A percentile compares a stretch with the other conserved stretches of the same genome.
phyloP scores from a whole-genome alignment of 2,329 filamentous ascomycete genomes.

The Epichloe baconii region DNA sequence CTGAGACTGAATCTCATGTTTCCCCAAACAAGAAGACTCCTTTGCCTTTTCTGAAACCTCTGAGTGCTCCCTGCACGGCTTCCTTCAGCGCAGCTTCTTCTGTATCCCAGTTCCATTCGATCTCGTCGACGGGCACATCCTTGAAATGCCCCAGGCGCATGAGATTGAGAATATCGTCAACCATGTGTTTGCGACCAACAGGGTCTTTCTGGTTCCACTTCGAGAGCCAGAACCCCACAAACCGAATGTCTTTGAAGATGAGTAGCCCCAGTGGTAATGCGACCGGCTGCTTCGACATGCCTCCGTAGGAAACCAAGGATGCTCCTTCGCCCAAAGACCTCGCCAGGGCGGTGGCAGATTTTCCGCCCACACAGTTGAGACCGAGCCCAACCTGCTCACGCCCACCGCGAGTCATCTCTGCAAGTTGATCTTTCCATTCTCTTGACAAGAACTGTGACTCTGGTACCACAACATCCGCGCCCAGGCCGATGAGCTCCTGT shows the following conservation, averaged over 20 bases:
- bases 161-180: conserved; percentile 72
- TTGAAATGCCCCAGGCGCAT: conserved; percentile 65
- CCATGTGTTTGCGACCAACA: conserved; percentile 60
- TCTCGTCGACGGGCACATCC: conserved; percentile 70
- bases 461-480: conserved; percentile 43
- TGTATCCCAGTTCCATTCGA: conserved; percentile 75
- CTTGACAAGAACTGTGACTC: conserved; percentile 40
- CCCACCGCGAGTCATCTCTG: conserved; percentile 56
- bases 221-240: conserved; percentile 91
- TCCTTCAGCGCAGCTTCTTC: conserved; percentile 53
- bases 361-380: conserved; percentile 89
- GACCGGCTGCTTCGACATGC: conserved; percentile 83
- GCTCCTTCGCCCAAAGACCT: conserved; percentile 56
- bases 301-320: conserved; percentile 85
- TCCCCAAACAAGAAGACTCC: conserved; percentile 72
- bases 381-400: conserved; percentile 63
- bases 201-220: conserved; percentile 71
- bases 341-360: conserved; percentile 65
- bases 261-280: conserved; percentile 68
- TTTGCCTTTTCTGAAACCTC: conserved; percentile 79
- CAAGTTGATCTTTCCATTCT: conserved; percentile 48
- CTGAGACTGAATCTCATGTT: conserved; percentile 25
- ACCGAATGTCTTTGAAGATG: conserved; percentile 86
- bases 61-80: conserved; percentile 70
- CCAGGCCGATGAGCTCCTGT: conserved; percentile 38